phyloP scores from a whole-genome alignment of 192 early-diverging fungal genomes.

The Backusella liffmaniae region DNA sequence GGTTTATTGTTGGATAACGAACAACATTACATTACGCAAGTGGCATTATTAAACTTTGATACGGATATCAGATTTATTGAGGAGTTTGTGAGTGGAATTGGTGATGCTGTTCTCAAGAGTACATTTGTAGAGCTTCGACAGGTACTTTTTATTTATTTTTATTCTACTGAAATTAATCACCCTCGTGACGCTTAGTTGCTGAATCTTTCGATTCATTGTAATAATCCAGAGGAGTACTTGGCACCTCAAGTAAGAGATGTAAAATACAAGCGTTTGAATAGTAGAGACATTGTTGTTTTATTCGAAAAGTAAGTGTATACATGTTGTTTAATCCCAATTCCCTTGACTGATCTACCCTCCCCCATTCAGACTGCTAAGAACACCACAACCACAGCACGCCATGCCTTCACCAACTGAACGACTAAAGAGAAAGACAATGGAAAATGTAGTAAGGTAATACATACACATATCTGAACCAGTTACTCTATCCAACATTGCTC shows the following conservation, averaged over 20 bases:
- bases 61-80: constrained; percentile 74
- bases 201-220: constrained; percentile 52
- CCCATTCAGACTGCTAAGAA: constrained; percentile 23
- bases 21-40: constrained; percentile 57
- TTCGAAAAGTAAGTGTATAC: constrained; percentile 76
- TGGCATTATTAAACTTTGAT: constrained; percentile 61
- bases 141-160: constrained; percentile 41
- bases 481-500: neutral
- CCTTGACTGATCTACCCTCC: neutral
- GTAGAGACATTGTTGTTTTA: constrained; percentile 59
- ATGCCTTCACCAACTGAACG: constrained; percentile 17
- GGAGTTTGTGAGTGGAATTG: constrained; percentile 62
- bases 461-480: neutral
- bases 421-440: constrained; percentile 38
- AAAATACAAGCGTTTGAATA: constrained; percentile 62
- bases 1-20: constrained; percentile 55
- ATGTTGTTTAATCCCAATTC: neutral
- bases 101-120: constrained; percentile 59
- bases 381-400: constrained; percentile 2
- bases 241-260: constrained; percentile 59
- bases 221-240: constrained; percentile 74
- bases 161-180: neutral
- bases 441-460: constrained; percentile 45
- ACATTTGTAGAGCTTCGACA: constrained; percentile 72
- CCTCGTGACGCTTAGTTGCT: constrained; percentile 47